A percentile compares a stretch with the other conserved stretches of the same genome.
phyloP scores from a whole-genome alignment of 2,329 filamentous ascomycete genomes.

The Fusarium duplospermum region DNA sequence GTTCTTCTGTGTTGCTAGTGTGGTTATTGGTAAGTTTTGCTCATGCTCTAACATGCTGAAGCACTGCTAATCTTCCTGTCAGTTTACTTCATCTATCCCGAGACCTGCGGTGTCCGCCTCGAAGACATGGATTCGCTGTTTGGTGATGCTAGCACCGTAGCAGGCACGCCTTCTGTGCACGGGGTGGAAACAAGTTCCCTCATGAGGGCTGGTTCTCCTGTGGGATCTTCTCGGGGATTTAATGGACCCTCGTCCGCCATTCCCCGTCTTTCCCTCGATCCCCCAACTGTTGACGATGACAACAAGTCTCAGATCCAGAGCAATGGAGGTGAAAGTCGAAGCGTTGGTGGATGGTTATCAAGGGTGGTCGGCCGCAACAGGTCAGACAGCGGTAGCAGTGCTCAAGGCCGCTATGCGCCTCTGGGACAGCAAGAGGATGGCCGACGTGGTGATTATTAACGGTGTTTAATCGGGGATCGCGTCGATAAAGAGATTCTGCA shows the following conservation, averaged over 20 bases:
- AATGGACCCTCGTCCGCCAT: conserved; percentile 75
- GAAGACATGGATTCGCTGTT: conserved; percentile 98
- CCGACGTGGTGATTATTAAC: conserved; percentile 43
- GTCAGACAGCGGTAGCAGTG: conserved; percentile 52
- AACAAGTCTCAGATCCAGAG: conserved; percentile 55
- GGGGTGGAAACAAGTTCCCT: conserved; percentile 86
- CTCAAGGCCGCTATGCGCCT: conserved; percentile 56
- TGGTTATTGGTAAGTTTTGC: conserved; percentile 85
- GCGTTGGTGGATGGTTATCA: conserved; percentile 64
- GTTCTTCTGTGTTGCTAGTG: conserved; percentile 95
- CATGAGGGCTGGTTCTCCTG: conserved; percentile 77
- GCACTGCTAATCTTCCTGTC: conserved; percentile 13
- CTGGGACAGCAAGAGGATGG: conserved; percentile 56
- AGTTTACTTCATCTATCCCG: conserved; percentile 98
- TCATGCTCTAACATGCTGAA: conserved; percentile 29
- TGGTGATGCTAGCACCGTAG: conserved; percentile 88
- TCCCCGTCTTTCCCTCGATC: conserved; percentile 84
- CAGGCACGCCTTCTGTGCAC: conserved; percentile 79
- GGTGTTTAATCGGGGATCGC: conserved; percentile 31
- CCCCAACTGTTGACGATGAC: conserved; percentile 70
- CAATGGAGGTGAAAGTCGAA: conserved; percentile 51
- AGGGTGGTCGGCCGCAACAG: conserved; percentile 55
- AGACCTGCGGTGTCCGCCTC: conserved; percentile 92
- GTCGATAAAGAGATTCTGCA: conserved; percentile 49
- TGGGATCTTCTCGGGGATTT: conserved; percentile 75